These are phyloP conservation scores for Lindgomyces ingoldianus DNA, from an alignment of 495 filamentous ascomycete genomes.

Conservation along the genomic window DNA sequence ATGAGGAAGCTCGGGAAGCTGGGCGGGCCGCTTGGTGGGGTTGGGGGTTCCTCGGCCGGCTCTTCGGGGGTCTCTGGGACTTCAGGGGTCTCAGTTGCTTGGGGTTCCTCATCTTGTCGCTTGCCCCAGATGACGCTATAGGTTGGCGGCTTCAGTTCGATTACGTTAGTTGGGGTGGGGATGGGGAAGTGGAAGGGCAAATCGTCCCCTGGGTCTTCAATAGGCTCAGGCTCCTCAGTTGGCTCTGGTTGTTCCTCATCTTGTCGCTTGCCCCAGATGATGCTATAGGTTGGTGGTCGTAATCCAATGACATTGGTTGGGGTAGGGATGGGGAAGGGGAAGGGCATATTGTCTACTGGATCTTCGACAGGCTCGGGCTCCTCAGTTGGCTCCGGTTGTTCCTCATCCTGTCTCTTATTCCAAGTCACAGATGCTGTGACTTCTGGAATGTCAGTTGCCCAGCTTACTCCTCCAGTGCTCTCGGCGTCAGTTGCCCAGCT, in stretches of 20 bases:
- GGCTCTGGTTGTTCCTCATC: slow-evolving; percentile 1
- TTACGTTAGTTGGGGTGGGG: neutral
- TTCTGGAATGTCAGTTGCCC: neutral
- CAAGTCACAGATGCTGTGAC: slow-evolving; percentile 3
- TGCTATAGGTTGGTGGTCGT: neutral
- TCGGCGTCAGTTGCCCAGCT: neutral
- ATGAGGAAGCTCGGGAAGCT: too few species aligned
- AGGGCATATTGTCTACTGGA: too few species aligned
- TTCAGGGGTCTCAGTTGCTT: slow-evolving; percentile 6
- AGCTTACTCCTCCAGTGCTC: neutral
- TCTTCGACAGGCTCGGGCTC: slow-evolving; percentile 1
- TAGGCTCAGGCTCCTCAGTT: slow-evolving; percentile 10
- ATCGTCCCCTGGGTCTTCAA: neutral
- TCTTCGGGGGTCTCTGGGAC: neutral
- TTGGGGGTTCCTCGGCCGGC: neutral
- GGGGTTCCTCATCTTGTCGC: slow-evolving; percentile 8
- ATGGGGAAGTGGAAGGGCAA: neutral
- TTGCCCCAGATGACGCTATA: slow-evolving; percentile 1
- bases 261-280: slow-evolving; percentile 21
- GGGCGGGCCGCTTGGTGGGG: too few species aligned
- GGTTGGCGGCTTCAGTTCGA: neutral
- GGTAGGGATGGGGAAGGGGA: too few species aligned
- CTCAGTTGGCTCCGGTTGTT: neutral
- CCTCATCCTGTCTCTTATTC: slow-evolving; percentile 13
- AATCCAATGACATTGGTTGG: slow-evolving; percentile 8